Percentiles rank a stretch among this genome's conserved stretches.
Evolutionary conservation across 305 asterid genomes (phyloP).

Genomic region (Striga hermonthica): DNA sequence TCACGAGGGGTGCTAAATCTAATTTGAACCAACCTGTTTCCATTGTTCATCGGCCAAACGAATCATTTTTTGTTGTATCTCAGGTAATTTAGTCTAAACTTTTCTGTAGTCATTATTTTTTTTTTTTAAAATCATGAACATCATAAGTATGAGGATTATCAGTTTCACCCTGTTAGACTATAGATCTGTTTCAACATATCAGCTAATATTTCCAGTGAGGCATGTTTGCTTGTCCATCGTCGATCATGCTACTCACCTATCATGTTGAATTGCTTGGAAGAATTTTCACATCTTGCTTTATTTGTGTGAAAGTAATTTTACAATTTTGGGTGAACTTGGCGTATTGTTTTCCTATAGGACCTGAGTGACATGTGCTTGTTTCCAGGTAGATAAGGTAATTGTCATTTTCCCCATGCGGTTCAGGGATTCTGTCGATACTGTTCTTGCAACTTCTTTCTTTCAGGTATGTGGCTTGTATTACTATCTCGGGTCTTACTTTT

Average conservation of each 20-base stretch:
- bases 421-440: conserved; percentile 76
- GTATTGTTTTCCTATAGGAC: conserved; percentile 8
- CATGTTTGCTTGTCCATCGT: neutral
- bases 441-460: conserved; percentile 92
- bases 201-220: no score
- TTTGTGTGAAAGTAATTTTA: conserved; percentile 22
- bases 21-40: conserved; percentile 61
- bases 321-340: conserved; percentile 1
- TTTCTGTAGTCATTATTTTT: conserved; percentile 31
- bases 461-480: conserved; percentile 49
- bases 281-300: conserved; percentile 19
- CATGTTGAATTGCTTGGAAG: conserved; percentile 23
- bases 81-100: conserved; percentile 45
- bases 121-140: conserved; percentile 1
- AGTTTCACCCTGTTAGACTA: conserved; percentile 26
- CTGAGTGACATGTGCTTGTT: conserved; percentile 33
- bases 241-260: conserved; percentile 2
- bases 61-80: conserved; percentile 82
- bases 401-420: conserved; percentile 86
- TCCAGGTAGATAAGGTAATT: conserved; percentile 75
- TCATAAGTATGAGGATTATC: conserved; percentile 3
- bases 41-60: conserved; percentile 87
- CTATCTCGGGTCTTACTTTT: conserved; percentile 22
- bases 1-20: conserved; percentile 56
- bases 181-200: neutral